Evolutionary conservation across 2,329 filamentous ascomycete genomes (phyloP), one percentile per base, ranked within the genome.

Genomic region (Coniochaeta prunicola): DNA sequence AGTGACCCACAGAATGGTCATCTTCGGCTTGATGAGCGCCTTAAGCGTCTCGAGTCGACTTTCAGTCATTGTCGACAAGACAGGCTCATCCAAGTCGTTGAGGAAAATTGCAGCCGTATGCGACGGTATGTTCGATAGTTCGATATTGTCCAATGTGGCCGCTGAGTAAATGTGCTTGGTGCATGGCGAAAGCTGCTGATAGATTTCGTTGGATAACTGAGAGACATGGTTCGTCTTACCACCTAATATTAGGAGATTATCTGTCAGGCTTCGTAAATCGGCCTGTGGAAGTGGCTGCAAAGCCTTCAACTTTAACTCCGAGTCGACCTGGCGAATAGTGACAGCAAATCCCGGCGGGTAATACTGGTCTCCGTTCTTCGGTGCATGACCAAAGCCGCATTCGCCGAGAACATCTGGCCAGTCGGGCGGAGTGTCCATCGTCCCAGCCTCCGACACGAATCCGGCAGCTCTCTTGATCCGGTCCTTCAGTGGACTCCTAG

Each of bases 301-400:
- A 26, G 68, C 34, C 6, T 61, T 24, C 8, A 59, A 50, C 58
- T 70, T 70, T 6, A 66, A 58, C 15, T 56, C 55, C 1, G 62
- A 67, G 17, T 66, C 63, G 17, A 71, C 64, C 56, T 77, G 75
- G 10, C 75, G 70, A 8, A 78, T 66, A 21, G 68, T 69, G n/a
- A 78, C 58, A 1, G 69, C 68, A 48, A 70, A 73, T 1, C 74
- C 74, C 0, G 67, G 62, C 3, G 65, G 60, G 31, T 66, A 69
- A 15, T 62, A 65, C 53, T 76, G 73, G 38, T 72, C 64, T 0
- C 71, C 68, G 42, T 73, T 68, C 17, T 63, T 65, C 1, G 68
- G 67, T 0, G 68, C 58, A n/a, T 62, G 59, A 3, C 61, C 57
- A 33, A 77, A 78, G 0, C 71, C 73, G 26, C 63, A 69, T 5